phyloP scores from a whole-genome alignment of 1,284 basidiomycete genomes.

The Ustilago vetiveriae region DNA sequence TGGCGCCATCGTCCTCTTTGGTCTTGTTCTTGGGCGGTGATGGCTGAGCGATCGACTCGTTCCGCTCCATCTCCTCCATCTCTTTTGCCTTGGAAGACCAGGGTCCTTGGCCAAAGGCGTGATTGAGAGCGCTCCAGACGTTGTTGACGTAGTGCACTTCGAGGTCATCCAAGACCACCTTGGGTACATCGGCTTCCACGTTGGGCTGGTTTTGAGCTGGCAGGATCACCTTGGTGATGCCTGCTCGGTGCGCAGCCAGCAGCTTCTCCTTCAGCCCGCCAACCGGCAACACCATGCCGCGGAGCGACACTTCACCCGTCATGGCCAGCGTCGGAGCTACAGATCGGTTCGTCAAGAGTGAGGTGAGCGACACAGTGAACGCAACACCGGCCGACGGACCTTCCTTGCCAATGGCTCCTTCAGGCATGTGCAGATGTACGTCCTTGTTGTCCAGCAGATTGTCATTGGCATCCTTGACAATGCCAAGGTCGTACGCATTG shows the following conservation, averaged over 20 bases:
- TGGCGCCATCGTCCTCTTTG: slow-evolving; percentile 44
- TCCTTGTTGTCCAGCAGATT: slow-evolving; percentile 79
- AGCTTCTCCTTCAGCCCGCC: slow-evolving; percentile 67
- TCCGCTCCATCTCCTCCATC: slow-evolving; percentile 50
- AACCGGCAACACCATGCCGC: slow-evolving; percentile 65
- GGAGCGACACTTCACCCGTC: slow-evolving; percentile 66
- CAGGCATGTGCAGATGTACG: slow-evolving; percentile 67
- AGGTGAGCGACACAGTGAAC: slow-evolving; percentile 88
- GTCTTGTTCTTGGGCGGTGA: slow-evolving; percentile 24
- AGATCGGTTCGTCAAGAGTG: slow-evolving; percentile 73
- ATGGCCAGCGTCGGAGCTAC: slow-evolving; percentile 63
- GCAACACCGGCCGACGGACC: slow-evolving; percentile 96
- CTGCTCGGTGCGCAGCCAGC: slow-evolving; percentile 63
- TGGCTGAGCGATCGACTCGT: slow-evolving; percentile 15
- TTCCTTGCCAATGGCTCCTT: slow-evolving; percentile 94
- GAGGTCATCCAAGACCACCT: slow-evolving; percentile 60
- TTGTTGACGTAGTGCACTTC: slow-evolving; percentile 66
- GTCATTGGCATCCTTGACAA: slow-evolving; percentile 74
- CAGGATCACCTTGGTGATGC: slow-evolving; percentile 62
- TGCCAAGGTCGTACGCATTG: slow-evolving; percentile 86
- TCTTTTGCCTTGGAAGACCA: slow-evolving; percentile 59
- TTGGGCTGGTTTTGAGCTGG: slow-evolving; percentile 65
- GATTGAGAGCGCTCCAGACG: slow-evolving; percentile 63
- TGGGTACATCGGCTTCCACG: slow-evolving; percentile 66
- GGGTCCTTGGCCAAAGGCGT: slow-evolving; percentile 64